Percentiles rank a stretch among this genome's conserved stretches.
These are phyloP conservation scores for Copromyces sp. DNA, from an alignment of 495 filamentous ascomycete genomes.

Conservation along the genomic window DNA sequence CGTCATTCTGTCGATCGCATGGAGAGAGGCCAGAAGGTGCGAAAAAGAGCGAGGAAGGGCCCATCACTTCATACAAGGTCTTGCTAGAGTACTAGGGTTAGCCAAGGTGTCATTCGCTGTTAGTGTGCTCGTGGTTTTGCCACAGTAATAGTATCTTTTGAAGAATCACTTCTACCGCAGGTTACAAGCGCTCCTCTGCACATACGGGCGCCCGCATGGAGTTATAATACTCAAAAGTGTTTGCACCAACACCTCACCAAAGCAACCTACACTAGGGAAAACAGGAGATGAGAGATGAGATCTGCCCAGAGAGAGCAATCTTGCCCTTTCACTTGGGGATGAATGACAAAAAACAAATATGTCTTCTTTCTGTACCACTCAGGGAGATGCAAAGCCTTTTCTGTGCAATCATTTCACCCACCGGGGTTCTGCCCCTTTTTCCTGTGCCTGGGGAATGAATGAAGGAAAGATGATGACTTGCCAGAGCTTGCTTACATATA, in stretches of 20 bases:
- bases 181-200: neutral
- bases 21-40: neutral
- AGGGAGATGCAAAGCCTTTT: neutral
- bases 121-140: neutral
- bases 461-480: neutral
- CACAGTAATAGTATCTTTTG: neutral
- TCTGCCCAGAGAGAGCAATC: neutral
- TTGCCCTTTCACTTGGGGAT: neutral
- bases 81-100: neutral
- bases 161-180: neutral
- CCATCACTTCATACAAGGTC: neutral
- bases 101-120: neutral
- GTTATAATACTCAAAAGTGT: neutral
- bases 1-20: constrained; percentile 15
- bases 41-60: neutral
- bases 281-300: neutral
- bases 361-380: neutral
- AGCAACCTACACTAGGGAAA: neutral
- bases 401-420: neutral
- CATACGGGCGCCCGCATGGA: neutral
- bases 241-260: neutral
- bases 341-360: neutral
- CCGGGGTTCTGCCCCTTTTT: neutral
- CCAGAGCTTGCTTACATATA: neutral
- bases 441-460: neutral